These are phyloP conservation scores for Coccinonectria pachysandricola DNA, from an alignment of 2,329 filamentous ascomycete species.

Conservation along the genomic window DNA sequence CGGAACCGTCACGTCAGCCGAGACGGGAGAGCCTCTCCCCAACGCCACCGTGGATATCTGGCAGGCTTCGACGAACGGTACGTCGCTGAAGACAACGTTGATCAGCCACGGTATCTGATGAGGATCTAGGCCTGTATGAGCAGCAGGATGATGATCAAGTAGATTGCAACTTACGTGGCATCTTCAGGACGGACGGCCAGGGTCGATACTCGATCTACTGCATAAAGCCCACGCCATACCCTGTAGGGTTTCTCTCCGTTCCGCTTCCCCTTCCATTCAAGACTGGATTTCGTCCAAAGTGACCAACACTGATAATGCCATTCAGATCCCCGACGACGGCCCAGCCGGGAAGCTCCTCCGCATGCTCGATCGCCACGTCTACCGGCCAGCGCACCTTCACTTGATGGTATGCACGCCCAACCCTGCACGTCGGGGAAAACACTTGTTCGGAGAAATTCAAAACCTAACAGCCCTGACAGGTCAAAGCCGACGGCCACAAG, in stretches of 20 bases:
- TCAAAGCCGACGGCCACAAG: constrained; percentile 48
- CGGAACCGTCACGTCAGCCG: constrained; percentile 44
- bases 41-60: constrained; percentile 65
- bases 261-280: constrained; percentile 2
- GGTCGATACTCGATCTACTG: constrained; percentile 55
- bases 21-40: constrained; percentile 53
- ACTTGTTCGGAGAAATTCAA: too few species aligned
- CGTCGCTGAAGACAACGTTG: constrained; percentile 3
- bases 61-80: constrained; percentile 66
- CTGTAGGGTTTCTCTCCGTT: constrained; percentile 27
- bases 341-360: constrained; percentile 42
- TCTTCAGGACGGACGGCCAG: constrained; percentile 55
- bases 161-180: constrained; percentile 65
- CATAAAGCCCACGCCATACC: constrained; percentile 48
- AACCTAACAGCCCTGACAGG: too few species aligned
- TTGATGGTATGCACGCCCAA: constrained; percentile 42
- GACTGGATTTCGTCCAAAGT: neutral
- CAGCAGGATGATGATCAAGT: constrained; percentile 62
- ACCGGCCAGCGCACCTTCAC: constrained; percentile 50
- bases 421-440: too few species aligned
- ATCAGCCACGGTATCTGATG: neutral
- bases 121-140: constrained; percentile 42
- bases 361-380: constrained; percentile 45
- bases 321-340: constrained; percentile 34
- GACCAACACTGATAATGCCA: constrained; percentile 1